A percentile compares a stretch with the other conserved stretches of the same genome.
These are phyloP conservation scores for Teunomyces tritomae DNA, from an alignment of 805 yeast species.

Conservation along the genomic window DNA sequence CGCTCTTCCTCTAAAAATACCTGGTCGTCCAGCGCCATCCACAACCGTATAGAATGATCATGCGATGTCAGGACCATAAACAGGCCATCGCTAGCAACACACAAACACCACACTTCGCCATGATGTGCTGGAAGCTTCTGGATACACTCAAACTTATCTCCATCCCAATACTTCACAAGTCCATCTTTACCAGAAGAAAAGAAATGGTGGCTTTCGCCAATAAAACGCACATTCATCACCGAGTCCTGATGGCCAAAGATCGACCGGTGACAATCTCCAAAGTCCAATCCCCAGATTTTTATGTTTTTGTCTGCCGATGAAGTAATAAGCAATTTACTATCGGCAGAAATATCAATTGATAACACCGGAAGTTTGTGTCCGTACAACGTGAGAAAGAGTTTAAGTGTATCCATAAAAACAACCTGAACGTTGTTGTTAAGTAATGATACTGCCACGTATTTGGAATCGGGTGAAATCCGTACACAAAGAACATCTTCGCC, in stretches of 20 bases:
- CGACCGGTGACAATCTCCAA: slow-evolving; percentile 98
- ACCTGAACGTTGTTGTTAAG: slow-evolving; percentile 95
- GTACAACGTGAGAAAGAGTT: slow-evolving; percentile 82
- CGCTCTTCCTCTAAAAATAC: slow-evolving; percentile 97
- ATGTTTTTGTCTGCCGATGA: slow-evolving; percentile 97
- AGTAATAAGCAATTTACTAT: slow-evolving; percentile 82
- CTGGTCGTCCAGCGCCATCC: slow-evolving; percentile 92
- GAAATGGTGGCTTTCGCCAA: slow-evolving; percentile 84
- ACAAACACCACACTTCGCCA: slow-evolving; percentile 89
- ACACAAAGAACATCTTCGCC: slow-evolving; percentile 83
- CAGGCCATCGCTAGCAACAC: slow-evolving; percentile 69
- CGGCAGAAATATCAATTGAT: slow-evolving; percentile 86
- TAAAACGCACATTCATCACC: slow-evolving; percentile 81
- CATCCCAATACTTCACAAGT: slow-evolving; percentile 94
- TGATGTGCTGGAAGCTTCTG: slow-evolving; percentile 84
- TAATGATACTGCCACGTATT: slow-evolving; percentile 75
- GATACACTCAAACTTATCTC: slow-evolving; percentile 91
- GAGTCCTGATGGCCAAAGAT: slow-evolving; percentile 97
- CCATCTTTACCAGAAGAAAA: slow-evolving; percentile 90
- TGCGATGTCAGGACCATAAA: slow-evolving; percentile 83
- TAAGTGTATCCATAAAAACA: slow-evolving; percentile 80
- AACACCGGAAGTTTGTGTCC: slow-evolving; percentile 97
- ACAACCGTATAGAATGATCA: slow-evolving; percentile 89
- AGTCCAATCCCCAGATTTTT: slow-evolving; percentile 97
- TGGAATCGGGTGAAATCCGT: slow-evolving; percentile 75